Percentiles rank a stretch among this genome's conserved stretches.
phyloP scores from a whole-genome alignment of 2,329 filamentous ascomycete genomes.

The Stemphylium vesicarium region DNA sequence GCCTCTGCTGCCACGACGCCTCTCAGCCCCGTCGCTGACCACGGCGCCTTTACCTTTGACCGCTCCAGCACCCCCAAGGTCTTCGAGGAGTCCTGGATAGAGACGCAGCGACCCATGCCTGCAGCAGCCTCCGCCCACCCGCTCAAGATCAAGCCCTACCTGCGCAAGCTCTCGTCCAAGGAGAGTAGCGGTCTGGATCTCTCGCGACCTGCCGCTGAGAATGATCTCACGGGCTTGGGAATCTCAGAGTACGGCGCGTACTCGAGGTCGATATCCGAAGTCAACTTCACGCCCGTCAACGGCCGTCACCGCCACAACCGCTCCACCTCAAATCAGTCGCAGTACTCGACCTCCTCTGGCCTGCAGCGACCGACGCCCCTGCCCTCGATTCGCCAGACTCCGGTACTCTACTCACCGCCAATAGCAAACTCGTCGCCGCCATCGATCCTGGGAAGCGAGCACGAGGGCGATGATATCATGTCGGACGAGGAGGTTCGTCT shows the following conservation, averaged over 20 bases:
- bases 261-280: constrained; percentile 51
- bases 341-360: constrained; percentile 59
- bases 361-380: constrained; percentile 58
- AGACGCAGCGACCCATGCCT: constrained; percentile 33
- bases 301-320: constrained; percentile 55
- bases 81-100: constrained; percentile 45
- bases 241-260: constrained; percentile 57
- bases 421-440: constrained; percentile 57
- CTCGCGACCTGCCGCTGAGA: constrained; percentile 61
- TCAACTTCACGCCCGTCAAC: constrained; percentile 51
- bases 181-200: constrained; percentile 61
- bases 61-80: constrained; percentile 43
- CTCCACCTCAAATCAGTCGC: constrained; percentile 62
- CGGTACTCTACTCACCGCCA: constrained; percentile 61
- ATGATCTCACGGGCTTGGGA: constrained; percentile 61
- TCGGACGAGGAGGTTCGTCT: constrained; percentile 55
- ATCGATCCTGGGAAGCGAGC: constrained; percentile 55
- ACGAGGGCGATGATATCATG: constrained; percentile 54
- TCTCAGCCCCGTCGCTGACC: constrained; percentile 41
- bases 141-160: constrained; percentile 61
- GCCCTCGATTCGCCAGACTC: constrained; percentile 63
- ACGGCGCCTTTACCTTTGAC: constrained; percentile 39
- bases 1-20: constrained; percentile 46
- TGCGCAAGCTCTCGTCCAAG: constrained; percentile 60
- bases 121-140: constrained; percentile 30